Evolutionary conservation across 208 protist genomes (phyloP).

Genomic region (Phytomonas sp.): DNA sequence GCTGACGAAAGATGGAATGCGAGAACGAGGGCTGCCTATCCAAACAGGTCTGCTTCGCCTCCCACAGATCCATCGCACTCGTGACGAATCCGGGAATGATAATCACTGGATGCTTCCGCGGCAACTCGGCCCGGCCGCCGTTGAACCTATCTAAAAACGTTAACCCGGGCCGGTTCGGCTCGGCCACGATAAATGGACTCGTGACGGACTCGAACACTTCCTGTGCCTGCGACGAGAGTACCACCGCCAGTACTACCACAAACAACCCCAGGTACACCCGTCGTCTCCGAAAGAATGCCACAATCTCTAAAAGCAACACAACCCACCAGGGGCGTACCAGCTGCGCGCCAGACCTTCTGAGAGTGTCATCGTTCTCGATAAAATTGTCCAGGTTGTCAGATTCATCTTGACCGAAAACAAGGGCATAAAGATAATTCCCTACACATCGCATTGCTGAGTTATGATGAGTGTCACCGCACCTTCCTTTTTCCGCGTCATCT

Average conservation of each 20-base stretch:
- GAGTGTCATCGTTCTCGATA: neutral
- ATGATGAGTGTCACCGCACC: neutral
- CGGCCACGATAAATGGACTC: slow-evolving; percentile 49
- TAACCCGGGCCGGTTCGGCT: slow-evolving; percentile 57
- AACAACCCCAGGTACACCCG: neutral
- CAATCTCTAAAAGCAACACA: neutral
- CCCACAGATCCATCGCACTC: slow-evolving; percentile 80
- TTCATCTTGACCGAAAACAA: neutral
- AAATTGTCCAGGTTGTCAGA: neutral
- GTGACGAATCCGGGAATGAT: slow-evolving; percentile 86
- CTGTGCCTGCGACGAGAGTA: slow-evolving; percentile 4
- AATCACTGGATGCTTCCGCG: slow-evolving; percentile 60
- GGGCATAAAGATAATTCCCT: neutral
- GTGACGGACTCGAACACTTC: slow-evolving; percentile 32
- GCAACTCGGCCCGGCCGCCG: slow-evolving; percentile 22
- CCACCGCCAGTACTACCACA: slow-evolving; percentile 3
- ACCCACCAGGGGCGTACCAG: neutral
- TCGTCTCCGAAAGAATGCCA: neutral
- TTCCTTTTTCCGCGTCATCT: neutral
- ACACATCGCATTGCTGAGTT: neutral
- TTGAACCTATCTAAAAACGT: slow-evolving; percentile 51
- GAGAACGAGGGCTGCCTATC: slow-evolving; percentile 25
- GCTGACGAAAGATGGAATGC: slow-evolving; percentile 51
- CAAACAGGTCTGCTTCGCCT: slow-evolving; percentile 47
- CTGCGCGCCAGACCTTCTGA: neutral